Base-by-base conservation (phyloP, 148 eudicot genomes). In the Amaranthus cruentus region DNA sequence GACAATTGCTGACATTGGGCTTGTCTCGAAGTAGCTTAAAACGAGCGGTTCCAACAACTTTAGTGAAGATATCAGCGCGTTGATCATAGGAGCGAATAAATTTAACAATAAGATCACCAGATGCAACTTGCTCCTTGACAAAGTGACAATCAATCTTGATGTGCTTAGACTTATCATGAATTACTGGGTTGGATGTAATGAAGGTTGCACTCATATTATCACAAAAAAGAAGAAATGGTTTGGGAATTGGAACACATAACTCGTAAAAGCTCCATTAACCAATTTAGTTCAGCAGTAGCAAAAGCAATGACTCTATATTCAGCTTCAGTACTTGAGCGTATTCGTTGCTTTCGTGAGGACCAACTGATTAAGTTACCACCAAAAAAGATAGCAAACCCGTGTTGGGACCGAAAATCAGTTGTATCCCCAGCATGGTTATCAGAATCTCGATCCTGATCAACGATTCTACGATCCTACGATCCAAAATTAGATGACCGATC, bases 111-210 rank as follows among this genome's bases (percentile, higher is more conserved):
- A 64, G 68, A 46, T 64, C 7, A 4, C 68, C 68, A 10, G 9
- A 12, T 14, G 42, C 68, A 46, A 64, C 49, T 46, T 64, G 42
- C 43, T 64, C 68, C 2, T 49, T 48, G 9, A 64, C 68, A 64
- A 64, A 64, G 11, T 64, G 68, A 64, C 9, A 64, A 13, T 64
- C 68, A 64, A 64, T 64, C 12, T 64, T 48, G 2, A 64, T 64
- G 44, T 64, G 68, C 68, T 64, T 64, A 5, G 68, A 64, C 18
- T 18, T 18, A 18, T 18, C 18, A 18, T 18, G 18, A 18, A 18
- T 18, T 18, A 18, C 18, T 18, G 5, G 43, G 5, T 64, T 64
- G 28, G 15, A 6, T 2, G 68, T 42, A 12, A 64, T 5, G 49
- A 49, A 66, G 3, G 12, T 3, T 7, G 57, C 57, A 55, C 10